phyloP scores from a whole-genome alignment of 2,329 filamentous ascomycete genomes.

The Cordyceps cicadae region DNA sequence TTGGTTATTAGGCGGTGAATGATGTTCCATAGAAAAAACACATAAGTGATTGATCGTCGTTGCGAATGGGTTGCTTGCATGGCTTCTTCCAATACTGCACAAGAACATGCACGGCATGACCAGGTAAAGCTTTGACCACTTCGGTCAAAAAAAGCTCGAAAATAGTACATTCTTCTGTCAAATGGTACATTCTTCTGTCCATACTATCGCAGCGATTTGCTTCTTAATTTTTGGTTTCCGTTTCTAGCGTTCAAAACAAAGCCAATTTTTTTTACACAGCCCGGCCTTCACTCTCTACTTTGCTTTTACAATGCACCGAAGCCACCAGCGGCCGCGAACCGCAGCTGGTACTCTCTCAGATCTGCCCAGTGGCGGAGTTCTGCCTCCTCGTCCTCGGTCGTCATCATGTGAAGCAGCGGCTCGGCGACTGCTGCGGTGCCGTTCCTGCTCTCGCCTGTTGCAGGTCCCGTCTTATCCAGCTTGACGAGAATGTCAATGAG shows the following conservation, averaged over 20 bases:
- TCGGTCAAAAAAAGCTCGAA: not conserved
- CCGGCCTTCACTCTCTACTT: not conserved
- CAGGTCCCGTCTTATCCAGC: conserved; percentile 55
- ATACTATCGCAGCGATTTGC: not conserved
- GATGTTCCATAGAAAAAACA: too few species aligned
- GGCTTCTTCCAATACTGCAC: too few species aligned
- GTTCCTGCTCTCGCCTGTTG: conserved; percentile 20
- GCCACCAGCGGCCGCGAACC: conserved; percentile 41
- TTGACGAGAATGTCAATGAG: conserved; percentile 69
- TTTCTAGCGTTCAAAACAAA: not conserved
- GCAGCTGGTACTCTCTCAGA: conserved; percentile 67
- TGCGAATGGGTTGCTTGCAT: too few species aligned
- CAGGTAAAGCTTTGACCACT: not conserved
- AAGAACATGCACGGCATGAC: too few species aligned
- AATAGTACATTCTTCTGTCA: not conserved
- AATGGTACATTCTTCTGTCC: not conserved
- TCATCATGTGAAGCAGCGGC: conserved; percentile 33
- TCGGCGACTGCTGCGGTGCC: conserved; percentile 22
- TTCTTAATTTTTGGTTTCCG: not conserved
- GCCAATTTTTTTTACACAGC: not conserved
- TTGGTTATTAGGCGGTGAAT: too few species aligned
- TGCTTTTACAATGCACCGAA: conserved; percentile 1
- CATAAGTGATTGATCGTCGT: too few species aligned
- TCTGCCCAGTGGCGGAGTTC: conserved; percentile 73
- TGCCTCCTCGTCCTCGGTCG: conserved; percentile 59